Evolutionary conservation across 768 basidiomycete genomes (phyloP), one percentile per base, ranked within the genome.

Genomic region (Antrodiella citrinella): DNA sequence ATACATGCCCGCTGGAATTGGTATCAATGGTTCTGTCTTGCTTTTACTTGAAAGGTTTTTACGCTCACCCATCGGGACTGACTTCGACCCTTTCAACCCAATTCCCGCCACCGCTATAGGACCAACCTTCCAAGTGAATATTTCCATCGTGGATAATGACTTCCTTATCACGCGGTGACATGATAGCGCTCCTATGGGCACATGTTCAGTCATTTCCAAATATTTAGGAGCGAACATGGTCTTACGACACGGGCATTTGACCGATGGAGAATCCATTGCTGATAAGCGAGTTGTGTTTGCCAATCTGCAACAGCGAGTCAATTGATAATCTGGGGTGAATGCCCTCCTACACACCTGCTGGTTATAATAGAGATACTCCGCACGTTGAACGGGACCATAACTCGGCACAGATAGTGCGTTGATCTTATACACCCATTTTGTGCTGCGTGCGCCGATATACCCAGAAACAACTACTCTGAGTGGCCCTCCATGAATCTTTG

Each of bases 71-170:
- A 45, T 78, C 75, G 4, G 69, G 62, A 15, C 75, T 77, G 21
- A 78, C 70, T 52, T 78, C 77, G n/a, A 78, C 76, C 26, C 77
- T 63, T 56, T 78, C 73, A 13, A 78, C 73, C 74, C 76, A 79
- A 45, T 76, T 75, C 2, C 76, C 77, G 39, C 64, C 62, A 3
- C 67, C 67, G 42, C 59, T 62, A 26, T 65, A 65, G 0, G 64
- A 55, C 62, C 62, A 65, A 3, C 64, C 64, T 25, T 55, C 45
- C 18, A 78, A 59, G 5, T 70, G 65, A 41, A 77, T 69, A 30
- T 60, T 68, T 2, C 78, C 77, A 25, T 73, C 69, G 51, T 80
- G 77, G 3, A 76, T 67, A 47, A 77, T 59, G 2, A 72, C 69
- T 25, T 73, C 62, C 55, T 73, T 73, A 42, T 77, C 72, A 3